A percentile compares a stretch with the other conserved stretches of the same genome.
phyloP scores from a whole-genome alignment of 1,284 basidiomycete species.

The Thelephora terrestris region DNA sequence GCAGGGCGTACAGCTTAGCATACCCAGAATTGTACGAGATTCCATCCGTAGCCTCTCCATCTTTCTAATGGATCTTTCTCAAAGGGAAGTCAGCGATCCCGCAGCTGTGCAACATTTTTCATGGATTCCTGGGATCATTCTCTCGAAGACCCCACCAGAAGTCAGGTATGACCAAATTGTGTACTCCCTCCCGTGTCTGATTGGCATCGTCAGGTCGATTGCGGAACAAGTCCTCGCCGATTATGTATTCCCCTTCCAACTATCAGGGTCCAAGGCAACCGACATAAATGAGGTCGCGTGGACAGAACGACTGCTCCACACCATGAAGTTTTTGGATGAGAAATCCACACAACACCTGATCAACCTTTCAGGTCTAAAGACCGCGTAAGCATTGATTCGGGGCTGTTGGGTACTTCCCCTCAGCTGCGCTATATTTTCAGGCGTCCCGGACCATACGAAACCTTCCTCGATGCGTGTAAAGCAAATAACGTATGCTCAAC shows the following conservation, averaged over 20 bases:
- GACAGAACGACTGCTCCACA: conserved; percentile 76
- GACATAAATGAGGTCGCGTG: conserved; percentile 73
- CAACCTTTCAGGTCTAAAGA: conserved; percentile 50
- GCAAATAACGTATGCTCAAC: conserved; percentile 62
- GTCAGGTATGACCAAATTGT: conserved; percentile 35
- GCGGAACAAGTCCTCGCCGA: conserved; percentile 62
- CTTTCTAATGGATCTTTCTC: conserved; percentile 5
- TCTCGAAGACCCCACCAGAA: conserved; percentile 45
- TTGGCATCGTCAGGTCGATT: conserved; percentile 29
- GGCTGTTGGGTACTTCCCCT: conserved; percentile 1
- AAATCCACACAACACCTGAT: conserved; percentile 48
- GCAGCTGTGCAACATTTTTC: conserved; percentile 74
- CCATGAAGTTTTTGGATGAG: conserved; percentile 65
- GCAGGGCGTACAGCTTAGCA: conserved; percentile 73
- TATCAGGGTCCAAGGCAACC: conserved; percentile 31
- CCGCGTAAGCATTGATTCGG: conserved; percentile 31
- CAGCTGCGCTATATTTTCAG: conserved; percentile 23
- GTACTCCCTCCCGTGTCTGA: background rate
- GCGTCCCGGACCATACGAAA: conserved; percentile 52
- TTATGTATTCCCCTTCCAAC: conserved; percentile 75
- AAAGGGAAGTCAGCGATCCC: conserved; percentile 71
- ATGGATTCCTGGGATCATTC: conserved; percentile 85
- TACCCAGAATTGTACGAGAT: conserved; percentile 77
- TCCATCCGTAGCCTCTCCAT: background rate
- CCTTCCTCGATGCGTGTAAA: conserved; percentile 63